Evolutionary conservation across 164 flowering plant genomes (phyloP).

Genomic region (Umbilicus rupestris): DNA sequence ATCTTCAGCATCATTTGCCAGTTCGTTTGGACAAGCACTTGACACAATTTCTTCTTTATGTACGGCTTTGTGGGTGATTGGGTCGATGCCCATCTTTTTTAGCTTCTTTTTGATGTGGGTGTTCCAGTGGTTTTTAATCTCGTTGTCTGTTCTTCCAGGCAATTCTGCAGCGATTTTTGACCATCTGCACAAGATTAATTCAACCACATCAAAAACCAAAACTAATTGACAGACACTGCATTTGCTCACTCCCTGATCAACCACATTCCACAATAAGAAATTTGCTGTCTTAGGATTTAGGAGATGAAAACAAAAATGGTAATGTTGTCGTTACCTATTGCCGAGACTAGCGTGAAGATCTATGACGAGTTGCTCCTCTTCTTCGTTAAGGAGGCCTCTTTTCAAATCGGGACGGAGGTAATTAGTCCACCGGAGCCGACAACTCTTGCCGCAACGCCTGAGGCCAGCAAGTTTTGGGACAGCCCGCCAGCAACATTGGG

Average conservation of each 20-base stretch:
- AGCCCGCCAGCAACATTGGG: conserved; percentile 8
- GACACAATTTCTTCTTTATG: not conserved
- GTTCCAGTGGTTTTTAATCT: conserved; percentile 9
- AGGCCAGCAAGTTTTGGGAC: conserved; percentile 10
- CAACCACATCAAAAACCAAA: not conserved
- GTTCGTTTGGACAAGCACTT: too few relatives aligned
- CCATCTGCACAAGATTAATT: not conserved
- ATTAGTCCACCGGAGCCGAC: conserved; percentile 9
- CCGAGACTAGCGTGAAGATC: conserved; percentile 9
- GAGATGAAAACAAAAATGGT: not conserved
- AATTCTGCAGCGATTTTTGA: not conserved
- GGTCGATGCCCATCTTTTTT: conserved; percentile 9
- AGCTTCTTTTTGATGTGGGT: conserved; percentile 11
- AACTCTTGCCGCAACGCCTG: conserved; percentile 5
- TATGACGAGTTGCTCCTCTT: conserved; percentile 8
- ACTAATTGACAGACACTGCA: too few relatives aligned
- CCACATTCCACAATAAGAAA: too few relatives aligned
- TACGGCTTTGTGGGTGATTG: conserved; percentile 1
- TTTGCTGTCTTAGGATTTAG: not conserved
- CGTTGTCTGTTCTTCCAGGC: conserved; percentile 11
- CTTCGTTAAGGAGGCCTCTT: conserved; percentile 1
- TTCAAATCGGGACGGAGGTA: conserved; percentile 9
- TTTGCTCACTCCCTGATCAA: too few relatives aligned
- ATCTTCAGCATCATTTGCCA: not conserved
- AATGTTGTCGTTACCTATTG: not conserved